phyloP scores from a whole-genome alignment of 1,284 basidiomycete genomes.

The Fomes fomentarius region DNA sequence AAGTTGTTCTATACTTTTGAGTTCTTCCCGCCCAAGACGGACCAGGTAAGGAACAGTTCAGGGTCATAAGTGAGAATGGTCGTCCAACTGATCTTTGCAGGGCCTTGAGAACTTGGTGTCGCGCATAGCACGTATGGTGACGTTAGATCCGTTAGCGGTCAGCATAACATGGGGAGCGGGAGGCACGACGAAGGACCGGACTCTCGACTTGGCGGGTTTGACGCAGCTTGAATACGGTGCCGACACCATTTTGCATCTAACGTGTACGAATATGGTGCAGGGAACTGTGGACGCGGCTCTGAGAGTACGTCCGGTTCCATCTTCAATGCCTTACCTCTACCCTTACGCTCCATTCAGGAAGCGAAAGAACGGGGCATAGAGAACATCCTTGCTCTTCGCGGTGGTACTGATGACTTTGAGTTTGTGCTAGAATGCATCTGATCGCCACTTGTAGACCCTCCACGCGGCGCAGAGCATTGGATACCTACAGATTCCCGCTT shows the following conservation, averaged over 20 bases:
- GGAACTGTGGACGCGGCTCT: conserved; percentile 87
- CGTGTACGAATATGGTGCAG: conserved; percentile 96
- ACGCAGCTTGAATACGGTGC: conserved; percentile 72
- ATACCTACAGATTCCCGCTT: conserved; percentile 86
- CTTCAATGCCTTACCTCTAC: neutral
- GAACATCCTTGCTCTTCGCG: conserved; percentile 91
- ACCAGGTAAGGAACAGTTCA: conserved; percentile 57
- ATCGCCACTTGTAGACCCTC: conserved; percentile 70
- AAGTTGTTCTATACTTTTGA: conserved; percentile 87
- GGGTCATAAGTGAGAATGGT: conserved; percentile 17
- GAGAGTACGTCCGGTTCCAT: conserved; percentile 52
- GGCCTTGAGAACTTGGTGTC: conserved; percentile 87
- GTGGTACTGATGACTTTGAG: conserved; percentile 52
- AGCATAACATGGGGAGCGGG: conserved; percentile 97
- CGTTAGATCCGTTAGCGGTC: conserved; percentile 76
- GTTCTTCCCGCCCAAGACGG: conserved; percentile 95
- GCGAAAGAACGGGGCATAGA: conserved; percentile 85
- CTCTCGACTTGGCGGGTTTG: conserved; percentile 82
- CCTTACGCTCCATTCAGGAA: conserved; percentile 46
- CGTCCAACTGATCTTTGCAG: conserved; percentile 39
- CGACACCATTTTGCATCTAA: conserved; percentile 92
- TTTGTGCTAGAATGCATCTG: neutral
- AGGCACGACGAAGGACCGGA: conserved; percentile 89
- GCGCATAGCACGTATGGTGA: conserved; percentile 76
- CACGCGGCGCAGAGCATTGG: conserved; percentile 93